Evolutionary conservation across 352 stramenopile genomes (phyloP).

Genomic region (Phytopythium cucurbitacearum): DNA sequence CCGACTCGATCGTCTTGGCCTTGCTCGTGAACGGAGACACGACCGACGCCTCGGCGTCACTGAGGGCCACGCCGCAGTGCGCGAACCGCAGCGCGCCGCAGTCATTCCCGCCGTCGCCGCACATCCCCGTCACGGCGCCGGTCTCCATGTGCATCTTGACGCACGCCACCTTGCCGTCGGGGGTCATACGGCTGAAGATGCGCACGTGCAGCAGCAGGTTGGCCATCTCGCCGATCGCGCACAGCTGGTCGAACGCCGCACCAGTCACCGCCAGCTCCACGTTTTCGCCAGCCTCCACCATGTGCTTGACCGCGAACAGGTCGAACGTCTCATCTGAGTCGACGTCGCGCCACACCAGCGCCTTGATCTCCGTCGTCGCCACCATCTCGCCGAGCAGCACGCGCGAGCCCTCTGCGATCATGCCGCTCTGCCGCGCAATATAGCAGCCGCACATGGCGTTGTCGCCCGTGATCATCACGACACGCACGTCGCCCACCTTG

Average conservation of each 20-base stretch:
- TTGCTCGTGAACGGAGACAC: slow-evolving; percentile 83
- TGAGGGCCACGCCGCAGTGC: slow-evolving; percentile 76
- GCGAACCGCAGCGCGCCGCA: slow-evolving; percentile 75
- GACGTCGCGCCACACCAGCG: slow-evolving; percentile 44
- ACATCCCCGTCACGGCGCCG: slow-evolving; percentile 47
- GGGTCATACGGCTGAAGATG: slow-evolving; percentile 48
- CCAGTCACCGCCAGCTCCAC: slow-evolving; percentile 44
- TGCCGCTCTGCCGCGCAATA: slow-evolving; percentile 32
- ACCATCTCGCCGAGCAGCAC: slow-evolving; percentile 39
- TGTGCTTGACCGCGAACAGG: slow-evolving; percentile 22
- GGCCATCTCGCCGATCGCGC: slow-evolving; percentile 23
- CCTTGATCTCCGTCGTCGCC: slow-evolving; percentile 17
- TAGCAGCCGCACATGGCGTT: slow-evolving; percentile 46
- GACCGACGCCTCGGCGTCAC: slow-evolving; percentile 63
- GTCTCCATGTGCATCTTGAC: slow-evolving; percentile 33
- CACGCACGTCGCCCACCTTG: slow-evolving; percentile 43
- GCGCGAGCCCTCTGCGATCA: slow-evolving; percentile 18
- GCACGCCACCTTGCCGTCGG: slow-evolving; percentile 33
- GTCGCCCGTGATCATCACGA: slow-evolving; percentile 82
- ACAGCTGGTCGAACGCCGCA: slow-evolving; percentile 31
- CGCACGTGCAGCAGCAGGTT: slow-evolving; percentile 31
- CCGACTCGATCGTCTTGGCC: slow-evolving; percentile 69
- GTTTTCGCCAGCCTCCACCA: slow-evolving; percentile 15
- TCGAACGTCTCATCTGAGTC: slow-evolving; percentile 33
- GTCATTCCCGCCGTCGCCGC: slow-evolving; percentile 69